Evolutionary conservation across 1,284 basidiomycete species (phyloP), one percentile per base, ranked within the genome.

Genomic region (Trametes sp.): DNA sequence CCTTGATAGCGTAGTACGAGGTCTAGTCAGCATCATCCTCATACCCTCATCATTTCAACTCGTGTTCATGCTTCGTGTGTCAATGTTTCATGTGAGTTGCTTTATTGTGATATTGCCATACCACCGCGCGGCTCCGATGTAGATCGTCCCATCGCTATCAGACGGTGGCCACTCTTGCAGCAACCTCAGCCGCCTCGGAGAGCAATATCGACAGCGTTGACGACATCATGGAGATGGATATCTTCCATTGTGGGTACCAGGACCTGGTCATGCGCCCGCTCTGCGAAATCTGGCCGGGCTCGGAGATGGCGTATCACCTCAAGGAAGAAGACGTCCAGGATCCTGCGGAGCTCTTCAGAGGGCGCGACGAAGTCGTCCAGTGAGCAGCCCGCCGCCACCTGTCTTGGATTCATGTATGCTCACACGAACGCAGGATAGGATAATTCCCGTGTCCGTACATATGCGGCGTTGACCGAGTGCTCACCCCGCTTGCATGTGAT

Each of bases 281-380:
- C 21, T 23, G 7, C 26, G 36, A 57, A 7, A 16, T 55, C 10
- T 57, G 55, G 61, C 19, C 54, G 24, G n/a, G n/a, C n/a, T n/a
- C n/a, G 56, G 58, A 23, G 13, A 57, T 21, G 61, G 29, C 0
- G 28, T 16, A 2, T n/a, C 55, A 62, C 6, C 38, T 62, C 61
- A 57, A 31, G 1, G 36, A 38, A 4, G 61, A 62, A 19, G 44
- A 41, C 8, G 50, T 62, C 13, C 55, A 55, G 10, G 45, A n/a
- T 29, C 61, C 61, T 2, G 13, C 28, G 4, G 61, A 42, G 14
- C 51, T 53, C 3, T 13, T 44, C 3, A 1, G 41, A 42, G 38
- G 58, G 23, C 21, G 26, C 28, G 33, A 54, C 13, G 23, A 41
- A 10, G 26, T 62, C 33, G 29, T 26, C 0, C n/a, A n/a, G 61